Percentiles rank a stretch among this genome's conserved stretches.
Evolutionary conservation across 768 basidiomycete genomes (phyloP).

Genomic region (Psilocybe subaeruginosa): DNA sequence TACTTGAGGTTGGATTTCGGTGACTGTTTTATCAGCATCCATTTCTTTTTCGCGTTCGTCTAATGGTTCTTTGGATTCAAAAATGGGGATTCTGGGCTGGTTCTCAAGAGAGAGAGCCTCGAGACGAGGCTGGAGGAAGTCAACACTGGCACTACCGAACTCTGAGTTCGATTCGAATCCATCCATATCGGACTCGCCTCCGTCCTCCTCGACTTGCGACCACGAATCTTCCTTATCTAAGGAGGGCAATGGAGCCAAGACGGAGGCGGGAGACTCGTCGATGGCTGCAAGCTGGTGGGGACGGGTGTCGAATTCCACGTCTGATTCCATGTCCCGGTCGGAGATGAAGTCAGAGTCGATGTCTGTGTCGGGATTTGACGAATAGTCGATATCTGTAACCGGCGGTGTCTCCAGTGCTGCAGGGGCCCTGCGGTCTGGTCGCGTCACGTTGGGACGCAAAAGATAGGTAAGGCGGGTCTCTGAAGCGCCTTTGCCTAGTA

Average conservation of each 20-base stretch:
- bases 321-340: slow-evolving; percentile 51
- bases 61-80: neutral
- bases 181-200: slow-evolving; percentile 20
- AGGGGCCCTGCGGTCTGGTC: slow-evolving; percentile 51
- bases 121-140: slow-evolving; percentile 23
- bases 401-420: slow-evolving; percentile 70
- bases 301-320: slow-evolving; percentile 43
- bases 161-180: slow-evolving; percentile 30
- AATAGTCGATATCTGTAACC: slow-evolving; percentile 63
- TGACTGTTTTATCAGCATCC: slow-evolving; percentile 19
- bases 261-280: slow-evolving; percentile 22
- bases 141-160: slow-evolving; percentile 24
- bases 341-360: slow-evolving; percentile 58
- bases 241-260: slow-evolving; percentile 20
- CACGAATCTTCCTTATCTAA: slow-evolving; percentile 28
- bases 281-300: slow-evolving; percentile 28
- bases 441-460: slow-evolving; percentile 74
- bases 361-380: slow-evolving; percentile 50
- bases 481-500: slow-evolving; percentile 58
- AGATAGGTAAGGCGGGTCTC: slow-evolving; percentile 76
- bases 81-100: neutral
- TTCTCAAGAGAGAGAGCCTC: slow-evolving; percentile 17
- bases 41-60: neutral
- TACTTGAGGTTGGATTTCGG: slow-evolving; percentile 23
- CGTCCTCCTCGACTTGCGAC: slow-evolving; percentile 23